phyloP scores from a whole-genome alignment of 306 rosid genomes.

The Argentina anserina region DNA sequence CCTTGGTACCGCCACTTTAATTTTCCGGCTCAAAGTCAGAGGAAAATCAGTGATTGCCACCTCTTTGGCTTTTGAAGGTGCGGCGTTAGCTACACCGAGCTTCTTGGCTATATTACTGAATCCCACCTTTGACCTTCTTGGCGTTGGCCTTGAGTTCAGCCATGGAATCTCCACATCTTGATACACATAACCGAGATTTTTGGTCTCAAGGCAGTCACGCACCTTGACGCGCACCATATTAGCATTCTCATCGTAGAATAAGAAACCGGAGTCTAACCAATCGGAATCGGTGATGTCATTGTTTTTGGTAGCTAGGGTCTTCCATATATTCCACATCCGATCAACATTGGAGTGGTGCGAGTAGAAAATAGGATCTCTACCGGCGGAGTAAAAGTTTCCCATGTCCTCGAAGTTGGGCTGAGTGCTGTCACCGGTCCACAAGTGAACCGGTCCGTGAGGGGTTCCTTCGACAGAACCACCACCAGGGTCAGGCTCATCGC shows the following conservation, averaged over 20 bases:
- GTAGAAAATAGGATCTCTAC: conserved; percentile 67
- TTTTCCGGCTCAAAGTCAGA: not conserved
- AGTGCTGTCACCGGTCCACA: conserved; percentile 47
- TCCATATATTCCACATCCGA: conserved; percentile 71
- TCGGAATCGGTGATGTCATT: conserved; percentile 42
- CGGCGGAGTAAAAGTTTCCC: conserved; percentile 74
- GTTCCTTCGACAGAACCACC: conserved; percentile 50
- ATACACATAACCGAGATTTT: conserved; percentile 49
- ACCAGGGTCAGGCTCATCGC: conserved; percentile 43
- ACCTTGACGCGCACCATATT: conserved; percentile 55
- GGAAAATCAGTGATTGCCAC: not conserved
- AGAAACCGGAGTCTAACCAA: conserved; percentile 60
- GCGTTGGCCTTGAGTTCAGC: conserved; percentile 47
- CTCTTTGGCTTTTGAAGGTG: not conserved
- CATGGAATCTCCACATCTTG: conserved; percentile 68
- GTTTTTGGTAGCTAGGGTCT: conserved; percentile 43
- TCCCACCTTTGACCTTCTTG: conserved; percentile 18
- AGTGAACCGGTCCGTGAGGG: conserved; percentile 54
- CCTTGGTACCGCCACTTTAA: conserved; percentile 12
- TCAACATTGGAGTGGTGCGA: conserved; percentile 67
- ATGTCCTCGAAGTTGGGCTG: conserved; percentile 51
- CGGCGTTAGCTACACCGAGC: conserved; percentile 17
- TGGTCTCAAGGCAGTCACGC: conserved; percentile 51
- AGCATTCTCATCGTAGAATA: conserved; percentile 70
- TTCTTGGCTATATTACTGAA: conserved; percentile 20